Percentiles rank a stretch among this genome's conserved stretches.
phyloP scores from a whole-genome alignment of 2,329 filamentous ascomycete genomes.

The Exophiala mesophila region DNA sequence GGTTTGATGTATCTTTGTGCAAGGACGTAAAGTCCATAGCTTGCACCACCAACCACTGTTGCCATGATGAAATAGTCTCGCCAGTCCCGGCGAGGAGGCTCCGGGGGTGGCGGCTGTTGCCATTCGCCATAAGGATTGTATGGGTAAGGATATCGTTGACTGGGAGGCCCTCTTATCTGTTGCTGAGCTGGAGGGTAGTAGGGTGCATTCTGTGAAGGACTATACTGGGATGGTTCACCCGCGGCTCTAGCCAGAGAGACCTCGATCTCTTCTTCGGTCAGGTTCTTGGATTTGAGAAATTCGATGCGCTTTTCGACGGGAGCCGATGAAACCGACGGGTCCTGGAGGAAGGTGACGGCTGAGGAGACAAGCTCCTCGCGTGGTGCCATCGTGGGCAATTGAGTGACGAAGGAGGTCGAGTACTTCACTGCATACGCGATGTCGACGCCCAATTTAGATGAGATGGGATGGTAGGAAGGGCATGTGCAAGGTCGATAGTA shows the following conservation, averaged over 20 bases:
- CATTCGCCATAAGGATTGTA: slow-evolving; percentile 51
- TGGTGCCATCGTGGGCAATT: slow-evolving; percentile 60
- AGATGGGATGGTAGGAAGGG: no score
- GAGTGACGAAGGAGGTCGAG: not conserved
- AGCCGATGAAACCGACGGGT: slow-evolving; percentile 82
- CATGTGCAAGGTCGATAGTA: no score
- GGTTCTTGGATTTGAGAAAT: slow-evolving; percentile 92
- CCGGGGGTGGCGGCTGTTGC: slow-evolving; percentile 47
- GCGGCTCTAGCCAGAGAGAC: slow-evolving; percentile 64
- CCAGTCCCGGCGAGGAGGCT: slow-evolving; percentile 81
- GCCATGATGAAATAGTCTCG: slow-evolving; percentile 99
- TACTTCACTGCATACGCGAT: not conserved
- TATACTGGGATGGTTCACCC: slow-evolving; percentile 36
- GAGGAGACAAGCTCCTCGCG: slow-evolving; percentile 89
- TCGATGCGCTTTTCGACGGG: slow-evolving; percentile 89
- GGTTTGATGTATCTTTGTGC: slow-evolving; percentile 92
- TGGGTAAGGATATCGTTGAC: slow-evolving; percentile 42
- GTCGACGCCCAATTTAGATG: no score
- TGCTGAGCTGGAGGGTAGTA: slow-evolving; percentile 43
- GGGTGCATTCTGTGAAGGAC: slow-evolving; percentile 38
- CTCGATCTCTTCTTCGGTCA: slow-evolving; percentile 93
- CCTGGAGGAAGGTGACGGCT: slow-evolving; percentile 78
- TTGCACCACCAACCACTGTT: slow-evolving; percentile 82
- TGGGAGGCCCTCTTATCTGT: slow-evolving; percentile 31
- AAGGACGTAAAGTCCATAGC: slow-evolving; percentile 82